These are phyloP conservation scores for Globisporangium orthogonon DNA, from an alignment of 352 stramenopile genomes.

Conservation along the genomic window DNA sequence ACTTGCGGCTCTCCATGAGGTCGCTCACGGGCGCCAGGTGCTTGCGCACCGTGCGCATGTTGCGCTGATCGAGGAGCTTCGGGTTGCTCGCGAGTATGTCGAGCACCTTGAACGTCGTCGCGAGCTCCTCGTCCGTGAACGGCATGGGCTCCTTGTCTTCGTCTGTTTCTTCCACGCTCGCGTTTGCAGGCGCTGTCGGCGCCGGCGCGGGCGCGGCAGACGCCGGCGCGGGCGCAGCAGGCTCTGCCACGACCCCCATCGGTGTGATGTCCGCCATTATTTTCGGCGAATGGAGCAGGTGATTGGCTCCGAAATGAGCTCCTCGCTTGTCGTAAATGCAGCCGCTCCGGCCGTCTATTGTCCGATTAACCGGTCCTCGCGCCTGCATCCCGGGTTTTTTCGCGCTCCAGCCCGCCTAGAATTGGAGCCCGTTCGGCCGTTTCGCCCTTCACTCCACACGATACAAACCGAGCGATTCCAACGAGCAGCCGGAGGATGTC, in stretches of 20 bases:
- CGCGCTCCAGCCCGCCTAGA: too few species aligned
- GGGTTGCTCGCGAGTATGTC: conserved; percentile 42
- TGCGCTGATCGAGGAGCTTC: conserved; percentile 56
- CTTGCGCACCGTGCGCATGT: conserved; percentile 77
- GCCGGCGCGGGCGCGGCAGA: conserved; percentile 4
- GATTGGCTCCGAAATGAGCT: neutral
- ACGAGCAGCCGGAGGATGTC: conserved; percentile 28
- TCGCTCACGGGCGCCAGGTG: conserved; percentile 69
- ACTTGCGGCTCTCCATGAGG: conserved; percentile 81
- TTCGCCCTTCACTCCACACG: neutral
- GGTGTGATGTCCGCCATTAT: conserved; percentile 12
- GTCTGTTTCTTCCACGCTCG: conserved; percentile 4
- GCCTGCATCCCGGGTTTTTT: too few species aligned
- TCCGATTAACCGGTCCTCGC: too few species aligned
- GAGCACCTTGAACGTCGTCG: conserved; percentile 59
- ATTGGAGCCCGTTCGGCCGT: too few species aligned
- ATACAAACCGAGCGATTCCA: neutral
- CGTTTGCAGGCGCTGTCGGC: neutral
- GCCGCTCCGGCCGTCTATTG: conserved; percentile 1
- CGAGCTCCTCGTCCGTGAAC: conserved; percentile 65
- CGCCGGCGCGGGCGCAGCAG: conserved; percentile 7
- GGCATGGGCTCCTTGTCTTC: conserved; percentile 41
- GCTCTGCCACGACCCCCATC: conserved; percentile 24
- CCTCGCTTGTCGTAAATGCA: neutral
- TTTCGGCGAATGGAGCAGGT: conserved; percentile 1